Base-by-base conservation (phyloP, 129 eudicot species). In the Pseudognaphalium luteoalbum region DNA sequence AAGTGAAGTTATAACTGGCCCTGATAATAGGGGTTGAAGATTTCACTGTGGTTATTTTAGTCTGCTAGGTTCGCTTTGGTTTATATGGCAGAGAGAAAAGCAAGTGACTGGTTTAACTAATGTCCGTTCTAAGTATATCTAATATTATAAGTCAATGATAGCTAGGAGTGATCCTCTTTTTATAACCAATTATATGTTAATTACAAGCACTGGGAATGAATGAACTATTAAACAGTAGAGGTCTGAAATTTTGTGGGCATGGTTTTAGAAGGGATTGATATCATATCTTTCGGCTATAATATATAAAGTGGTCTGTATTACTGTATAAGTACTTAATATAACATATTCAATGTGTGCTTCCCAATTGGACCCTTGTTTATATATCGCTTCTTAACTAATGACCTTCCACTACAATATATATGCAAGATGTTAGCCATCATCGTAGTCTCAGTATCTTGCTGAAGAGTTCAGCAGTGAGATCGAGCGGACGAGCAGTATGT, bases 401-500 rank as follows among this genome's bases (percentile, higher is more conserved):
- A 60, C 30, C 15, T 41, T 15, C 42, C 42, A 39, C 68, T 57
- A 58, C 67, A 58, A 73, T 15, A 15, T 41, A 60, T 25, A 14
- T 59, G 21, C 20, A 34, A 20, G 63, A 73, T 57, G 50, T n/a
- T 59, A 14, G 12, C 17, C 25, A 39, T 15, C 59, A 21, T 6
- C 35, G 6, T 0, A 35, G 10, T 58, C 25, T 22, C 25, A 20
- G 52, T 59, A 73, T 37, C 56, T 73, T 73, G 77, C 39, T 58
- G 56, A 58, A 57, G 77, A 59, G 63, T 72, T 72, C 7, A 35
- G 17, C 14, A 34, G 21, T 52, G 66, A 35, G 47, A 34, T 58
- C 12, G 54, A 57, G 15, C 14, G 5, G 25, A 35, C 12, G 54
- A 57, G 15, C 14, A 2, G 25, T 73, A 37, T 15, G 3, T 39